Evolutionary conservation across 1,284 basidiomycete genomes (phyloP), one percentile per base, ranked within the genome.

Genomic region (Cyathus pygmaeus): DNA sequence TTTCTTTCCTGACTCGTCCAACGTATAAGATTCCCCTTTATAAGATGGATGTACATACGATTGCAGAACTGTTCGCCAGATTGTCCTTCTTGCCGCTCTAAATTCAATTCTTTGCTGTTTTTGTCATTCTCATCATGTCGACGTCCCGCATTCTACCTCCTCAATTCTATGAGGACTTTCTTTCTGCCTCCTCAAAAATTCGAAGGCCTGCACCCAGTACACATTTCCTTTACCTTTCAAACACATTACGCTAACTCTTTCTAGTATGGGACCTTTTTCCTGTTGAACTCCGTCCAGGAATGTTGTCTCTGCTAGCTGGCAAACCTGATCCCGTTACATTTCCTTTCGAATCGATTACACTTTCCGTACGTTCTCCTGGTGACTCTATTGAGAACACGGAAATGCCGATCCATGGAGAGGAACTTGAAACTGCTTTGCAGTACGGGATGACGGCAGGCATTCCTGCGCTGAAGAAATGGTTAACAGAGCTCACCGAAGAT

Each of bases 321-420:
- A 91, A 92, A 76, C 96, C 96, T 26, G 96, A 96, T 72, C 86
- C 90, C 15, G 78, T 82, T 21, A 92, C 93, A 6, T 98, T 97
- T 79, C 95, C 95, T 0, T 91, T 98, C 75, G 87, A 89, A 17
- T 87, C 87, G 2, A 79, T 96, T 62, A 86, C 85, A 51, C 81
- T 91, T 67, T 84, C 82, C 9, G 74, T 79, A 17, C 79, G 80
- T 21, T 81, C 80, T 33, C 87, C 84, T 2, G 73, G 84, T 70
- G 76, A 78, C 13, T 13, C 13, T n/a, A n/a, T n/a, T n/a, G n/a
- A n/a, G n/a, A n/a, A n/a, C n/a, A 79, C 52, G 79, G 83, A 47
- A 72, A 78, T 89, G 39, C 80, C 76, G 23, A 76, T 94, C 59
- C 77, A 81, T 24, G 84, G 83, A 3, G 64, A 76, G 2, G 85